These are phyloP conservation scores for Eremothecium cymbalariae DNA, from an alignment of 1,139 yeast genomes.

Conservation along the genomic window DNA sequence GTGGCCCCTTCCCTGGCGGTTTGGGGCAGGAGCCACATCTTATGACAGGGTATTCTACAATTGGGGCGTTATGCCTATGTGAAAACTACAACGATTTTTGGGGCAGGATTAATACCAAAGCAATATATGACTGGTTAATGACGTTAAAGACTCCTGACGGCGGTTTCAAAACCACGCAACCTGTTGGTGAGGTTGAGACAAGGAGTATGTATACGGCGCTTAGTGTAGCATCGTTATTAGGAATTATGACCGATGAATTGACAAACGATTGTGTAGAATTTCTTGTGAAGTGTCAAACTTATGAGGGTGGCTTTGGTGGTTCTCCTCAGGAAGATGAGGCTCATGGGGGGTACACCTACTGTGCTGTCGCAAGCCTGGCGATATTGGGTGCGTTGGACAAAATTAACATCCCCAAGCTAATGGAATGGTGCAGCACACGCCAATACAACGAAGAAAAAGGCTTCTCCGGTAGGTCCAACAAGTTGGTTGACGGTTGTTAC, in stretches of 20 bases:
- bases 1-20: slow-evolving; percentile 81
- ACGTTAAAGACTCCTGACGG: slow-evolving; percentile 61
- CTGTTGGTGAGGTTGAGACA: slow-evolving; percentile 72
- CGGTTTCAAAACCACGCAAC: slow-evolving; percentile 33
- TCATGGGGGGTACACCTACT: slow-evolving; percentile 93
- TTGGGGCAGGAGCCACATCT: slow-evolving; percentile 70
- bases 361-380: slow-evolving; percentile 70
- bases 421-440: slow-evolving; percentile 61
- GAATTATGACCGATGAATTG: slow-evolving; percentile 58
- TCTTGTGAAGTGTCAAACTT: slow-evolving; percentile 71
- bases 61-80: slow-evolving; percentile 52
- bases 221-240: slow-evolving; percentile 60
- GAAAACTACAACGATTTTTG: slow-evolving; percentile 40
- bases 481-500: slow-evolving; percentile 93
- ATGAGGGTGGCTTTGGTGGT: slow-evolving; percentile 93
- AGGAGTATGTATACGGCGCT: slow-evolving; percentile 84
- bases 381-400: slow-evolving; percentile 29
- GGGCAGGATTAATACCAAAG: slow-evolving; percentile 38
- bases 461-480: slow-evolving; percentile 80
- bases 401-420: slow-evolving; percentile 38
- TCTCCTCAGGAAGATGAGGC: slow-evolving; percentile 70
- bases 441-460: slow-evolving; percentile 78
- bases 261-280: slow-evolving; percentile 47
- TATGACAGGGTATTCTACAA: slow-evolving; percentile 78
- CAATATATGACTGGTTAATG: slow-evolving; percentile 58